These are phyloP conservation scores for Tilletia walkeri DNA, from an alignment of 1,284 basidiomycete species.

Conservation along the genomic window DNA sequence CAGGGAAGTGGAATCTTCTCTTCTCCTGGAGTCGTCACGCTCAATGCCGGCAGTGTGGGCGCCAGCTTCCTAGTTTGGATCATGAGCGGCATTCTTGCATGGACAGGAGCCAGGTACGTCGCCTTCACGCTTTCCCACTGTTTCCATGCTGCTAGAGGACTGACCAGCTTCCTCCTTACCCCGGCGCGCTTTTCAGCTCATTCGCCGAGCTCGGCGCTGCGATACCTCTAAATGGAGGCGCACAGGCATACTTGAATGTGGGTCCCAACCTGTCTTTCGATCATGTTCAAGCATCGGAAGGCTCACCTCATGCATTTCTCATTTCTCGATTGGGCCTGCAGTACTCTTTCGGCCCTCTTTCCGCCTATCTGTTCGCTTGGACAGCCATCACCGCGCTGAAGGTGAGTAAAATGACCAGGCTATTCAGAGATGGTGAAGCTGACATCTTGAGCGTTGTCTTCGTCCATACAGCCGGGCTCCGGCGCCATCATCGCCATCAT, in stretches of 20 bases:
- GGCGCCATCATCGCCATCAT: conserved; percentile 62
- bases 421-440: background rate
- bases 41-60: conserved; percentile 49
- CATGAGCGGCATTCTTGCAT: conserved; percentile 43
- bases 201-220: conserved; percentile 62
- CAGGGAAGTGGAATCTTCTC: conserved; percentile 52
- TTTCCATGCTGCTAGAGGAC: background rate
- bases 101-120: conserved; percentile 59
- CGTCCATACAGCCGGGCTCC: conserved; percentile 59
- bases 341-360: conserved; percentile 70
- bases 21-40: conserved; percentile 51
- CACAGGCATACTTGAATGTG: conserved; percentile 67
- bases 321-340: background rate
- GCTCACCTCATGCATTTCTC: background rate
- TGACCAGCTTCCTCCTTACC: background rate
- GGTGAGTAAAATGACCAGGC: background rate
- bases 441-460: no score
- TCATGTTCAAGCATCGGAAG: background rate
- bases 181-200: conserved; percentile 82
- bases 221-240: conserved; percentile 61
- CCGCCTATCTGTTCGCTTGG: conserved; percentile 61
- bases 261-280: background rate
- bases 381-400: conserved; percentile 56
- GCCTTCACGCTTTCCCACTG: background rate
- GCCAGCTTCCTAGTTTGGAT: conserved; percentile 50